Percentiles rank a stretch among this genome's conserved stretches.
Conservation (phyloP, 345 rosid species). For the Brassica incana region DNA sequence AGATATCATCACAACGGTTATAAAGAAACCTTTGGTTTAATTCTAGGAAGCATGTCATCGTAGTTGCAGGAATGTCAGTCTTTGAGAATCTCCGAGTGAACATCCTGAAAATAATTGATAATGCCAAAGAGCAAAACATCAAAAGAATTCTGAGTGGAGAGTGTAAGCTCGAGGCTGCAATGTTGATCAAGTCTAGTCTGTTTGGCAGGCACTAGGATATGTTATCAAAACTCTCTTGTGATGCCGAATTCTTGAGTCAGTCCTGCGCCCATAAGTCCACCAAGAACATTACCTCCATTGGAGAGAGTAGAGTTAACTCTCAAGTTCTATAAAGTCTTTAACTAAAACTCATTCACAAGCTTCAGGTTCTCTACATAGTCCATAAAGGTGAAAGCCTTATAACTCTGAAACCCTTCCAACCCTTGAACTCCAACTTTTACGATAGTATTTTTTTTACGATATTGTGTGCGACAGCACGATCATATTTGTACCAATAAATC, state of each 20-base stretch:
- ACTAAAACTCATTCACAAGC: neutral
- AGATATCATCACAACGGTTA: too few species aligned
- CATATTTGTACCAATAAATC: neutral
- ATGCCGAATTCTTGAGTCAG: too few species aligned
- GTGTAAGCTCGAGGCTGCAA: constrained; percentile 4
- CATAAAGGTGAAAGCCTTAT: neutral
- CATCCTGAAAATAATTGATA: too few species aligned
- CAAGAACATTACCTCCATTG: too few species aligned
- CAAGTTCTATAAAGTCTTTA: neutral
- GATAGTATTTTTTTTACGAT: neutral
- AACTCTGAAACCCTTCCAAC: neutral
- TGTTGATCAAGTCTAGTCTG: neutral
- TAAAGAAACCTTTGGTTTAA: too few species aligned
- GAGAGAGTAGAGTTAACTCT: neutral
- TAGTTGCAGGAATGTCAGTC: too few species aligned
- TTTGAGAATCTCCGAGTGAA: too few species aligned
- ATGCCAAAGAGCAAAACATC: too few species aligned
- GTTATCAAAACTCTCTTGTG: too few species aligned
- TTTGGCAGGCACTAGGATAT: too few species aligned
- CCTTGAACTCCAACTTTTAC: neutral
- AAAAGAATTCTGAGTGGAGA: neutral
- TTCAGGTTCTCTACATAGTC: neutral
- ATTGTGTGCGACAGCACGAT: neutral
- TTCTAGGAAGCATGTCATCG: too few species aligned
- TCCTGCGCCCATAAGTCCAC: too few species aligned